phyloP scores from a whole-genome alignment of 805 yeast species.

The Soucietia sequanensis region DNA sequence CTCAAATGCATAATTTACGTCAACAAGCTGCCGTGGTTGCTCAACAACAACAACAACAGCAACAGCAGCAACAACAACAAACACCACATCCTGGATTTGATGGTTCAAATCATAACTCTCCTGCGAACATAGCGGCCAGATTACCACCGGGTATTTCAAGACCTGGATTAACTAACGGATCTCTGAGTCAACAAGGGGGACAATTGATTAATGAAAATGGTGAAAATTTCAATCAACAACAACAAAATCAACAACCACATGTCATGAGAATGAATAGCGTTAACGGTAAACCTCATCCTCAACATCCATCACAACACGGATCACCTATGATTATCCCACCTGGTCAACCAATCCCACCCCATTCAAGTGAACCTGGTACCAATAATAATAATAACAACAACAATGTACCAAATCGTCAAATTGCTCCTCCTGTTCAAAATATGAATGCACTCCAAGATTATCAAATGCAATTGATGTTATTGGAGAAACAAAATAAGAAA shows the following conservation, averaged over 20 bases:
- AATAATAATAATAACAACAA: conserved; percentile 4
- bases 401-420: conserved; percentile 2
- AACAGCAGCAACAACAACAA: too few species aligned
- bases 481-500: conserved; percentile 75
- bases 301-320: conserved; percentile 5
- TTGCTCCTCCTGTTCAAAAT: conserved; percentile 22
- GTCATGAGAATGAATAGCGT: conserved; percentile 15
- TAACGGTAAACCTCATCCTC: conserved; percentile 4
- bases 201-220: too few species aligned
- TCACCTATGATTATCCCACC: conserved; percentile 4
- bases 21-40: conserved; percentile 41
- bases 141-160: neutral
- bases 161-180: neutral
- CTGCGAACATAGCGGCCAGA: conserved; percentile 7
- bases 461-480: conserved; percentile 71
- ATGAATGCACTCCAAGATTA: conserved; percentile 73
- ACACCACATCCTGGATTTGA: too few species aligned
- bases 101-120: conserved; percentile 18
- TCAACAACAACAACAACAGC: conserved; percentile 19
- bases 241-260: conserved; percentile 11
- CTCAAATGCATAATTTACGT: conserved; percentile 49
- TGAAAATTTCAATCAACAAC: too few species aligned
- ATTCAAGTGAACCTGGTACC: too few species aligned
- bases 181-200: conserved; percentile 2
- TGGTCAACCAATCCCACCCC: too few species aligned